Base-by-base conservation (phyloP, 495 filamentous ascomycete genomes). In the Viridothelium virens region DNA sequence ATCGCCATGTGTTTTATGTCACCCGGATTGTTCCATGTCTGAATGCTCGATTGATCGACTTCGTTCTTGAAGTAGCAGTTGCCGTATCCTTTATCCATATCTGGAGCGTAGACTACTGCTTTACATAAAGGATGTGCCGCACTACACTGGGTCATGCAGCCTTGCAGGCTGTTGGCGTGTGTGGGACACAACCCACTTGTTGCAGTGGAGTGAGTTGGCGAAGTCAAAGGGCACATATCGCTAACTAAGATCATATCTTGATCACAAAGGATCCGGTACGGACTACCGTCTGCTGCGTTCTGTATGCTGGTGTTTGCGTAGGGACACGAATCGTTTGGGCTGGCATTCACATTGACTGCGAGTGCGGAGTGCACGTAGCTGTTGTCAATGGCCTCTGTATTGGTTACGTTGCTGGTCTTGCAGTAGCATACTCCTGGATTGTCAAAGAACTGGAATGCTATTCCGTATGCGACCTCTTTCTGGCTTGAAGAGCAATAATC, bases 21-120 rank as follows among this genome's bases (percentile, higher is more conserved):
- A 34, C 36, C 14, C 7, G 25, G 7, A 1, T 0, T 7, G 14
- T 14, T 36, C 53, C 5, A 16, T 14, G 48, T 9, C 5, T 5
- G 5, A 2, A 59, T 3, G 4, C 14, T 59, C 0, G 11, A 3
- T 10, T 1, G 5, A 14, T 31, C 36, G 14, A 36, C 5, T 5
- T 59, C 36, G 53, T 14, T 59, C 31, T 59, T 59, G 31, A 59
- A 59, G 53, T 7, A 59, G 31, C 53, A 59, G 14, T 59, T 59
- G 18, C 53, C 53, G 2, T 59, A 59, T 34, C 53, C 53, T 7
- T 14, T 34, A 5, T 0, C 1, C 53, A 59, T 59, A 36, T 36
- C 31, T 2, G 53, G 53, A 7, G 6, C n/a, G 18, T 59, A 59
- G 9, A 6, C 5, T 5, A 36, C 53, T 59, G 53, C 53, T 36